These are phyloP conservation scores for Rhododendron kiyosumense DNA, from an alignment of 148 eudicot genomes.

Conservation along the genomic window DNA sequence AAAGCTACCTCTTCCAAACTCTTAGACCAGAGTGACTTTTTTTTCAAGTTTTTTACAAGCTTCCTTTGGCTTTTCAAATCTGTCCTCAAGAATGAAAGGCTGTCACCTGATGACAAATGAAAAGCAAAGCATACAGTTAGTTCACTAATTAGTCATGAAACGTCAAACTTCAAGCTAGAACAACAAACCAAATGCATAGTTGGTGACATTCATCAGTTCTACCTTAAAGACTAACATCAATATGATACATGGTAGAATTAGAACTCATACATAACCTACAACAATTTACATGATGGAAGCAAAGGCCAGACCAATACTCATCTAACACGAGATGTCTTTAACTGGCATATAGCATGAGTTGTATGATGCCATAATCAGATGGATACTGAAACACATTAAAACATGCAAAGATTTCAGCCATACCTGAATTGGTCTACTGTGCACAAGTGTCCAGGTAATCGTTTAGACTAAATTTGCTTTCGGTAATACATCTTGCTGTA, in stretches of 20 bases:
- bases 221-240: neutral
- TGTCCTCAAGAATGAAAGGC: conserved; percentile 23
- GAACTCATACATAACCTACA: too few species aligned
- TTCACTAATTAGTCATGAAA: neutral
- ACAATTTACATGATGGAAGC: too few species aligned
- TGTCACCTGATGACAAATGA: conserved; percentile 21
- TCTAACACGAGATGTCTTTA: too few species aligned
- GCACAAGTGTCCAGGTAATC: neutral
- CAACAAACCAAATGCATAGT: neutral
- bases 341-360: too few species aligned
- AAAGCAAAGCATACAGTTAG: neutral
- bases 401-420: neutral
- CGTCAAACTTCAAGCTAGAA: neutral
- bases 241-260: too few species aligned
- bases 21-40: conserved; percentile 62
- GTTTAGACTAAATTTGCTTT: neutral
- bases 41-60: conserved; percentile 44
- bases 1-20: conserved; percentile 66
- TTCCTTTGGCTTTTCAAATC: conserved; percentile 51
- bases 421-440: neutral
- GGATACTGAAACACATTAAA: neutral
- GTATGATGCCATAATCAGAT: neutral
- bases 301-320: too few species aligned
- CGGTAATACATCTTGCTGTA: neutral
- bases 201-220: neutral